phyloP scores from a whole-genome alignment of 192 early-diverging fungal species.

The Entophlyctis helioformis region DNA sequence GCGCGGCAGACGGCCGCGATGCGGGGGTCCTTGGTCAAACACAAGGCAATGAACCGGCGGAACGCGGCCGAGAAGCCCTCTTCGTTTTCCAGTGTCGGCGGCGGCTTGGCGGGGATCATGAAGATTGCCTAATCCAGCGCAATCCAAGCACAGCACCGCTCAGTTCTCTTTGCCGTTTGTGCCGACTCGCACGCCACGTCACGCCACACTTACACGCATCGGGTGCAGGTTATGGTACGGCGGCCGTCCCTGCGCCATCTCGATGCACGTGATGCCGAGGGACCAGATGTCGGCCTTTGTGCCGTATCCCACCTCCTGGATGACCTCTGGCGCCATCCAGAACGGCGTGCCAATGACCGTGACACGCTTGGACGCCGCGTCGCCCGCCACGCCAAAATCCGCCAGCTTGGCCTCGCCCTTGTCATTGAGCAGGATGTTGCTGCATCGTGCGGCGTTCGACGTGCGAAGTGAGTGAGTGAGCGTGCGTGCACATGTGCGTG shows the following conservation, averaged over 20 bases:
- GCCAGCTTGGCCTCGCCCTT: conserved; percentile 45
- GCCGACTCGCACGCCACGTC: no score
- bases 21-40: conserved; percentile 47
- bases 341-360: conserved; percentile 55
- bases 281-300: conserved; percentile 51
- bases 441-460: conserved; percentile 3
- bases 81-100: conserved; percentile 36
- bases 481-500: not conserved
- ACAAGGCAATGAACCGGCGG: conserved; percentile 35
- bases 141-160: conserved; percentile 4
- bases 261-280: conserved; percentile 49
- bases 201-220: conserved; percentile 22
- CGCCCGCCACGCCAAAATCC: conserved; percentile 55
- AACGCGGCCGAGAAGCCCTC: conserved; percentile 29
- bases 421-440: conserved; percentile 39
- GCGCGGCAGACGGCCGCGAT: conserved; percentile 29
- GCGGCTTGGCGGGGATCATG: conserved; percentile 49
- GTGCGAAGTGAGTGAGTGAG: not conserved
- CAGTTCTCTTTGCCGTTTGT: not conserved
- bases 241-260: conserved; percentile 52
- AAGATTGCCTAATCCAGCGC: conserved; percentile 35
- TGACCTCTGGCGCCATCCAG: conserved; percentile 57
- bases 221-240: conserved; percentile 51
- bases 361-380: conserved; percentile 32
- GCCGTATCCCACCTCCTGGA: conserved; percentile 53